phyloP scores from a whole-genome alignment of 2,329 filamentous ascomycete species.

The Cladosporium colombiae region DNA sequence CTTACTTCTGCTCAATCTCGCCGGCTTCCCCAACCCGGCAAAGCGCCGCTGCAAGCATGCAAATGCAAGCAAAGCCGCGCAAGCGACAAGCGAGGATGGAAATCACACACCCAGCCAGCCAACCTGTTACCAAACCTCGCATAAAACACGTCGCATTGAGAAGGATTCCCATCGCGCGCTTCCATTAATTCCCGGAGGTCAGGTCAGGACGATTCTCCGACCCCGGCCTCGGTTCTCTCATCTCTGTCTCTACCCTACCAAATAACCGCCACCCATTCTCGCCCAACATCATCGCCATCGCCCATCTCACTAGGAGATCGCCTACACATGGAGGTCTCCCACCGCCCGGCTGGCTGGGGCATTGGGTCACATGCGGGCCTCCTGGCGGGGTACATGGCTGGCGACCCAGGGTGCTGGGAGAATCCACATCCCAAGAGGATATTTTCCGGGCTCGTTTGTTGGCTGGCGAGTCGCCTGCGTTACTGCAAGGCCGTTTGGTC shows the following conservation, averaged over 20 bases:
- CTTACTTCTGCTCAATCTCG: background rate
- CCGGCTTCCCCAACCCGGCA: background rate
- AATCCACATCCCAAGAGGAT: background rate
- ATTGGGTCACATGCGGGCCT: conserved; percentile 7
- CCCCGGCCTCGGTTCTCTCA: background rate
- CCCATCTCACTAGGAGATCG: background rate
- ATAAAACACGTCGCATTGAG: background rate
- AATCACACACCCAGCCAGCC: background rate
- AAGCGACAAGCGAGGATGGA: background rate
- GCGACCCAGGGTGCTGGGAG: background rate
- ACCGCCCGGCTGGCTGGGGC: background rate
- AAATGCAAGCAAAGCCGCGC: background rate
- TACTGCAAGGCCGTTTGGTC: background rate
- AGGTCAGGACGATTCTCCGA: background rate
- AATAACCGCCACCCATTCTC: background rate
- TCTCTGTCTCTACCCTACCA: background rate
- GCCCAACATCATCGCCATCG: background rate
- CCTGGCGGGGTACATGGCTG: conserved; percentile 2
- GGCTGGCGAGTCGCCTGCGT: background rate
- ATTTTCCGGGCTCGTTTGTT: background rate
- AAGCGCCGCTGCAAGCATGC: background rate
- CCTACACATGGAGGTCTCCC: background rate
- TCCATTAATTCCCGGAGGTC: background rate
- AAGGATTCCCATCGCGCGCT: background rate
- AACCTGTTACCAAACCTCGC: background rate